Conservation (phyloP, 306 rosid genomes). For the Crotalaria pallida region DNA sequence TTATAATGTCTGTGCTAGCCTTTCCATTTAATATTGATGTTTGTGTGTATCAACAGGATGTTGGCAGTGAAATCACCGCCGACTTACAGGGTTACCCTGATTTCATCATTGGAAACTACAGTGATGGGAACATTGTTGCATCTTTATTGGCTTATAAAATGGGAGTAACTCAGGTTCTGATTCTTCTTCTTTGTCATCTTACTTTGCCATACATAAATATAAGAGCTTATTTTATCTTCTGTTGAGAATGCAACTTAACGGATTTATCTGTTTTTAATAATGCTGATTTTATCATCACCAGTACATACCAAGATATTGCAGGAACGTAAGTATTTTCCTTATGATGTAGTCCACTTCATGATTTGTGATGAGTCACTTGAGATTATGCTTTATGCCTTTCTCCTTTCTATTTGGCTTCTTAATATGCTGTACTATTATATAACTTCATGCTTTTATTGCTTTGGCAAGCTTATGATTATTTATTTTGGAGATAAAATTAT, state of each 20-base stretch:
- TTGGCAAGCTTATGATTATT: background rate
- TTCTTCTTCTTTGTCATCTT: constrained; percentile 7
- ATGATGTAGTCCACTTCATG: constrained; percentile 12
- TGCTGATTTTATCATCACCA: constrained; percentile 96
- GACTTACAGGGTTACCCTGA: constrained; percentile 80
- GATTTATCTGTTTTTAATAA: constrained; percentile 43
- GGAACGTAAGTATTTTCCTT: too few species aligned
- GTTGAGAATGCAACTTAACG: constrained; percentile 12
- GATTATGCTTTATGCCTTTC: background rate
- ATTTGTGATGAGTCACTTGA: background rate
- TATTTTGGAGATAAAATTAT: constrained; percentile 2
- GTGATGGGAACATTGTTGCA: constrained; percentile 94
- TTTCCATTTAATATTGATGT: too few species aligned
- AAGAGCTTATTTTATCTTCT: background rate
- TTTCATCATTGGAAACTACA: constrained; percentile 91
- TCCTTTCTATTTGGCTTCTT: background rate
- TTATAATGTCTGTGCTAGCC: too few species aligned
- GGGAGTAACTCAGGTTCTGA: constrained; percentile 88
- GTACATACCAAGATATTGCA: constrained; percentile 96
- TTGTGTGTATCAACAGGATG: too few species aligned
- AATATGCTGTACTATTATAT: background rate
- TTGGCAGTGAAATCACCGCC: too few species aligned
- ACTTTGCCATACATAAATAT: background rate
- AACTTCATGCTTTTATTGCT: background rate
- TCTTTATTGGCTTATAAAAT: constrained; percentile 81